Conservation (phyloP, 805 yeast species). For the Lipomyces mesembrius region DNA sequence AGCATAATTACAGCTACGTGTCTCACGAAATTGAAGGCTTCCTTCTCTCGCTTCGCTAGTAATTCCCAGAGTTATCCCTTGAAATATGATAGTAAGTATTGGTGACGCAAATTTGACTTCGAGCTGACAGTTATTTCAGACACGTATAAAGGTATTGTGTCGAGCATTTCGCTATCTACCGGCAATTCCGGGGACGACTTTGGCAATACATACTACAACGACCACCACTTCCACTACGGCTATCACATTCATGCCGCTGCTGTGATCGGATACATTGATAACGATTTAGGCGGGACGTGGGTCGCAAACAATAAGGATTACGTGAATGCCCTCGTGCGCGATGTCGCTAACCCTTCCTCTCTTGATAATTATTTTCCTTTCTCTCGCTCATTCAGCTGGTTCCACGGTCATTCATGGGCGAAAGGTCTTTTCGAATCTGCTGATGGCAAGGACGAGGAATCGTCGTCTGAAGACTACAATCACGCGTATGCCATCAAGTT, state of each 20-base stretch:
- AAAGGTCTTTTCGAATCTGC: conserved; percentile 64
- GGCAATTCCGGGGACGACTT: conserved; percentile 62
- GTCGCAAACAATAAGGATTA: conserved; percentile 54
- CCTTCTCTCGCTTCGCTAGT: conserved; percentile 67
- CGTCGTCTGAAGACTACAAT: conserved; percentile 72
- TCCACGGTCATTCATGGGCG: conserved; percentile 75
- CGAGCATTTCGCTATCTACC: conserved; percentile 44
- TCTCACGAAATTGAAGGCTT: conserved; percentile 63
- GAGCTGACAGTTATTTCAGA: conserved; percentile 6
- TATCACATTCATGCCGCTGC: conserved; percentile 85
- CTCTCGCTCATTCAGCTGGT: conserved; percentile 72
- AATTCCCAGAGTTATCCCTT: conserved; percentile 77
- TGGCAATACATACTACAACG: conserved; percentile 79
- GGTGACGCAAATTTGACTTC: not conserved
- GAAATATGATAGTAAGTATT: conserved; percentile 76
- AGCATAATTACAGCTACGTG: conserved; percentile 55
- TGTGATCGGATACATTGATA: conserved; percentile 69
- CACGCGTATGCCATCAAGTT: conserved; percentile 69
- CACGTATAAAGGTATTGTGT: conserved; percentile 60
- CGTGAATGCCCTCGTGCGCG: conserved; percentile 66
- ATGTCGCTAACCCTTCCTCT: conserved; percentile 65
- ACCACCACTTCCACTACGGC: conserved; percentile 88
- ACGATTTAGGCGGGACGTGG: conserved; percentile 58
- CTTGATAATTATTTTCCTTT: conserved; percentile 66
- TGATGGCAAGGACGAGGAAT: conserved; percentile 75